These are phyloP conservation scores for Tulasnella sp. DNA, from an alignment of 768 basidiomycete species.

Conservation along the genomic window DNA sequence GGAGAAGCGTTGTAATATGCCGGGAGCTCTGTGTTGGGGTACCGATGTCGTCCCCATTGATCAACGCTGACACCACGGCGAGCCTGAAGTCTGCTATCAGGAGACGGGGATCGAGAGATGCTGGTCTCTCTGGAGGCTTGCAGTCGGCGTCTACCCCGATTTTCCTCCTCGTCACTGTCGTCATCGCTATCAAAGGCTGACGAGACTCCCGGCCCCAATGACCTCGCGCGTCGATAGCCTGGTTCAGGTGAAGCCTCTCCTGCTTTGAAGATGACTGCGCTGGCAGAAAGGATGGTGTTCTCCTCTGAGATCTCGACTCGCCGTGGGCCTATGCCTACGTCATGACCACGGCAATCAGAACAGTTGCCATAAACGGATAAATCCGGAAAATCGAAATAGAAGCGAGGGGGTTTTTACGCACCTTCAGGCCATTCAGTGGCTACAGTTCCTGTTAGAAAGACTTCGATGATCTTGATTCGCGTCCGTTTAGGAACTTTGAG, in stretches of 20 bases:
- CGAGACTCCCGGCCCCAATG: conserved; percentile 52
- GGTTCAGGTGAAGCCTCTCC: conserved; percentile 39
- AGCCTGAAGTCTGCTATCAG: neutral
- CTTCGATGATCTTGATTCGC: conserved; percentile 78
- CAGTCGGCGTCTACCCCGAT: neutral
- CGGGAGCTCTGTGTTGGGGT: neutral
- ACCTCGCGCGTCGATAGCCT: conserved; percentile 48
- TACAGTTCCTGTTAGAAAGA: conserved; percentile 64
- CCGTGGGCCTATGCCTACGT: conserved; percentile 61
- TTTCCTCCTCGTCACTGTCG: conserved; percentile 24
- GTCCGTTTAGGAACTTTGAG: conserved; percentile 70
- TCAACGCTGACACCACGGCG: conserved; percentile 22
- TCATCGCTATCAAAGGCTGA: conserved; percentile 39
- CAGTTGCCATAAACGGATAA: conserved; percentile 27
- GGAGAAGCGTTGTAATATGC: conserved; percentile 14
- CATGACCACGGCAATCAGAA: neutral
- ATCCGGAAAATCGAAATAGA: neutral
- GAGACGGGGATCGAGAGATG: conserved; percentile 1
- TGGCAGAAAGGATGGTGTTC: conserved; percentile 66
- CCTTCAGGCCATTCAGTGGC: conserved; percentile 84
- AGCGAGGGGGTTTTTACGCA: conserved; percentile 38
- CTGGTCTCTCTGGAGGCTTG: neutral
- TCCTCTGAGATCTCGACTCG: conserved; percentile 76
- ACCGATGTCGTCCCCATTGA: conserved; percentile 15
- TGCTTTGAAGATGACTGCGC: conserved; percentile 70